These are phyloP conservation scores for Phoma sp. DNA, from an alignment of 2,329 filamentous ascomycete species.

Conservation along the genomic window DNA sequence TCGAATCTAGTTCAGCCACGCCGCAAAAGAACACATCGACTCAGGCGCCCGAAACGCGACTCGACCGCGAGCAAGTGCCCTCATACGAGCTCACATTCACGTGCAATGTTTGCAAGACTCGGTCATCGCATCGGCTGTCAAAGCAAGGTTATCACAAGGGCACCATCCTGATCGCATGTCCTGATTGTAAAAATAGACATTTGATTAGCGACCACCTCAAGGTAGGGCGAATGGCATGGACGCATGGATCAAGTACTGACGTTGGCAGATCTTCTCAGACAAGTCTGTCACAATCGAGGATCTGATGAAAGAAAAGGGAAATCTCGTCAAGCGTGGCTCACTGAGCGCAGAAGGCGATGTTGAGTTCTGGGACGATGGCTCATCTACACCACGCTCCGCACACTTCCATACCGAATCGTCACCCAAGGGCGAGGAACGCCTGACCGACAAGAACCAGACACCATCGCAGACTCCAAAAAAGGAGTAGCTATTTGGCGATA, in stretches of 20 bases:
- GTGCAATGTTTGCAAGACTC: conserved; percentile 80
- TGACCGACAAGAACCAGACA: conserved; percentile 25
- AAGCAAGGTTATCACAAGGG: conserved; percentile 96
- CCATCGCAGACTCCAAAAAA: conserved; percentile 20
- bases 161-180: conserved; percentile 87
- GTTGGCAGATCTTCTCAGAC: conserved; percentile 71
- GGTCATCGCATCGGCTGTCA: conserved; percentile 83
- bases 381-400: conserved; percentile 44
- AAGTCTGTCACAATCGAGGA: conserved; percentile 75
- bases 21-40: conserved; percentile 32
- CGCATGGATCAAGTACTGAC: conserved; percentile 5
- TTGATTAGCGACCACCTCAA: conserved; percentile 89
- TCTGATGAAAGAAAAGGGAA: conserved; percentile 76
- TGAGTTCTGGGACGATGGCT: conserved; percentile 86
- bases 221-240: conserved; percentile 43
- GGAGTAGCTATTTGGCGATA: conserved; percentile 7
- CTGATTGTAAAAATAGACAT: conserved; percentile 83
- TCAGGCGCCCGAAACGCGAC: conserved; percentile 42
- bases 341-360: conserved; percentile 81
- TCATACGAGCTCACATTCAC: conserved; percentile 91
- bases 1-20: conserved; percentile 33
- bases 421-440: conserved; percentile 32
- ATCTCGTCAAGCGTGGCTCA: conserved; percentile 73
- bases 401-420: conserved; percentile 41
- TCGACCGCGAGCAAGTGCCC: conserved; percentile 57